Evolutionary conservation across 1,284 basidiomycete species (phyloP), one percentile per base, ranked within the genome.

Genomic region (Laetiporus sulphureus): DNA sequence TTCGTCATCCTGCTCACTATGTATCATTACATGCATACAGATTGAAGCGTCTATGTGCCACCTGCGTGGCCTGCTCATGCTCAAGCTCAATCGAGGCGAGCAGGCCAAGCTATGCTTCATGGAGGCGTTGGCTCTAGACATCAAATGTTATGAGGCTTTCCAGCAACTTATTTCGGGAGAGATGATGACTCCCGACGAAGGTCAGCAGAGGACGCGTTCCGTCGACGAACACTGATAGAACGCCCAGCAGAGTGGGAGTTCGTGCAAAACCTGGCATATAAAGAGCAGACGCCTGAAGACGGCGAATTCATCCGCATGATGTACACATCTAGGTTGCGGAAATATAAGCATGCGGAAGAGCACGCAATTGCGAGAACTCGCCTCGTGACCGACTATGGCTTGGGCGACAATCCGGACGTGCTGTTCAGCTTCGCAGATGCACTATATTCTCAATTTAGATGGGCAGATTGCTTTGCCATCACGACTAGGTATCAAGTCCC

Each of bases 71-170:
- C 68, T 96, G 30, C 74, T 99, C 13, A 94, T 98, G 77, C 78
- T 97, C 21, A 93, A 97, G 52, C 71, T 97, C 10, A 94, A 93
- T 50, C 84, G 92, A 5, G 79, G 84, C 11, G 84, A 90, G 33
- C 78, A 88, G 48, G 96, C 96, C 0, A 95, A 95, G 56, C 75
- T 91, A 43, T 88, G 85, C 49, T 97, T 98, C 59, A 86, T 98
- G 79, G 92, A 97, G 53, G 94, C 96, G 1, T 72, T 99, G 12
- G 77, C 85, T 0, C 71, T 98, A 11, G 96, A 99, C 55, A 91
- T 99, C 20, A 97, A 97, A 63, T 98, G 95, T 61, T 99, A 93
- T 58, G 96, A 99, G 51, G 87, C 92, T 1, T 99, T 97, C 56
- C 79, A 88, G 41, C 87, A 94, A 48, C 75, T 99, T 5, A 72